Base-by-base conservation (phyloP, 2,329 filamentous ascomycete species). In the Aureobasidium namibiae region DNA sequence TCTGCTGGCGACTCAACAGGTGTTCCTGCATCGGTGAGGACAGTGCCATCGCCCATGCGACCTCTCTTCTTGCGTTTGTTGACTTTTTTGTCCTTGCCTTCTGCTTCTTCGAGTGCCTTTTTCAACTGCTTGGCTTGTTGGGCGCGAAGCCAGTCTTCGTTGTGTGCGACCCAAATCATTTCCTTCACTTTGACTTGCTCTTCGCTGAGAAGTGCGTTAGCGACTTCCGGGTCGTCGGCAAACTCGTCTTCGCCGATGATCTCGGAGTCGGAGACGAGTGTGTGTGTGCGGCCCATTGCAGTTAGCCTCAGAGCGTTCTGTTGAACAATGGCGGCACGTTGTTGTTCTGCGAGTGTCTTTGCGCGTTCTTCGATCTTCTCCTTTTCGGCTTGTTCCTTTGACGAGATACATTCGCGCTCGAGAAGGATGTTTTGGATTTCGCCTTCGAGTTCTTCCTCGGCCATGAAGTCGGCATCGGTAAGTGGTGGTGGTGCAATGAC, bases 121-220 rank as follows among this genome's bases (percentile, higher is more conserved):
- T 88, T 83, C 60, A 95, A 87, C 7, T 88, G 80, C 72, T 94
- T 95, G 61, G 89, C 85, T 68, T 96, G 91, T 69, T 95, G 88
- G 50, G 85, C 82, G 9, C 92, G 88, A 39, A 99, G 79, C 82
- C 92, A 99, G 65, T 95, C 90, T 70, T 94, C 91, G 73, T 99
- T 97, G 69, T 92, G 86, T 61, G 92, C 92, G 44, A 95, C 85
- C 94, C 94, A 99, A 56, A 97, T 89, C 61, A 85, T 84, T 72
- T 96, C 92, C 72, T 96, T 97, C 68, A 91, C 83, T 34, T 82
- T 82, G 2, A 86, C 83, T 74, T 97, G 92, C 3, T 84, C 82
- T 1, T 86, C 82, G 0, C 81, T 82, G 5, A 97, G 79, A 36
- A 91, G 74, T 68, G 92, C 96, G 66, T 88, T 88, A 61, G 81